Evolutionary conservation across 106 monocot genomes (phyloP).

Genomic region (Alisma plantagoaquatica): DNA sequence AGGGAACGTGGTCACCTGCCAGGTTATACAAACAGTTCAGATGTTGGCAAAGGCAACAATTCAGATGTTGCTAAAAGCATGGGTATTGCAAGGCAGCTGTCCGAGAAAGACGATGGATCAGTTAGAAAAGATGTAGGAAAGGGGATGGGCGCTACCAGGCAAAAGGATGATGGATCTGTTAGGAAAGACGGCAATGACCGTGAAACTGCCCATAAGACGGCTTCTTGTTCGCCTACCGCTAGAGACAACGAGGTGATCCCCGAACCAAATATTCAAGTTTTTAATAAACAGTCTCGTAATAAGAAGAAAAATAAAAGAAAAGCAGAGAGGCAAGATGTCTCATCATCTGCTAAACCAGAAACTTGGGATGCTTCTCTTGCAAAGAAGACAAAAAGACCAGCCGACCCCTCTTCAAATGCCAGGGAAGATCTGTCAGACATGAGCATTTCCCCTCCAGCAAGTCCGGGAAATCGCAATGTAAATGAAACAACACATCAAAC

Average conservation of each 20-base stretch:
- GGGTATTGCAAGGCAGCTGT: no score
- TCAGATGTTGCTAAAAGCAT: no score
- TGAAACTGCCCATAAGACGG: no score
- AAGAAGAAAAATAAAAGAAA: not conserved
- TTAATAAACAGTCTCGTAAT: no score
- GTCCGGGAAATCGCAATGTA: not conserved
- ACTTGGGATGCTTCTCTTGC: not conserved
- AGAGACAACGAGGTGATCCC: no score
- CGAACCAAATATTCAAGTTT: no score
- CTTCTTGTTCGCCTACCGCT: no score
- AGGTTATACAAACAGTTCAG: no score
- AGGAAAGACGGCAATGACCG: no score
- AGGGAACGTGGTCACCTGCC: conserved; percentile 39
- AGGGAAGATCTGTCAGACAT: conserved; percentile 22
- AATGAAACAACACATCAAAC: not conserved
- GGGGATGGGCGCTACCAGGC: not conserved
- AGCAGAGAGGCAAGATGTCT: conserved; percentile 1
- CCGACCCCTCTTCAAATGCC: not conserved
- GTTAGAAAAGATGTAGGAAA: not conserved
- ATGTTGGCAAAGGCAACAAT: not conserved
- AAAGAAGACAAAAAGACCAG: conserved; percentile 7
- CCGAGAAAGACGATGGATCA: not conserved
- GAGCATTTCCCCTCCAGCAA: conserved; percentile 39
- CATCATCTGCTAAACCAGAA: not conserved
- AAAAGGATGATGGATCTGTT: not conserved